Conservation (phyloP, 1,284 basidiomycete genomes). For the Irpex lacteus region DNA sequence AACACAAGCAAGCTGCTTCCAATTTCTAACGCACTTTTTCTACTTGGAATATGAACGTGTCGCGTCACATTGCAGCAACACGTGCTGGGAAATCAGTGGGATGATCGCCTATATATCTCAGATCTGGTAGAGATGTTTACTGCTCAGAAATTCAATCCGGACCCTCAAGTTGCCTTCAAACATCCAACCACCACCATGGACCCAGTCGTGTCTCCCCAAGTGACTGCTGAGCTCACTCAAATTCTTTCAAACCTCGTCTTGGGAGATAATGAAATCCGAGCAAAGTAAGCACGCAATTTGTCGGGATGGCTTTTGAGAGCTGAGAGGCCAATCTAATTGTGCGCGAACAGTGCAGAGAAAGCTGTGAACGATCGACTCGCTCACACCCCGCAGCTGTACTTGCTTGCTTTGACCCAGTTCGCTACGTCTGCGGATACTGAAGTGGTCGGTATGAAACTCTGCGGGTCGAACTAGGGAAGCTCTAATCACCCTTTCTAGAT, state of each 20-base stretch:
- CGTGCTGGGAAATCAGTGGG: neutral
- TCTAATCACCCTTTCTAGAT: constrained; percentile 42
- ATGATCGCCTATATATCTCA: constrained; percentile 2
- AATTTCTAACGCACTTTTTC: neutral
- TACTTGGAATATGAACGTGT: neutral
- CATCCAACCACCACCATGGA: constrained; percentile 32
- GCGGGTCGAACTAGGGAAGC: neutral
- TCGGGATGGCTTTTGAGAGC: too few species aligned
- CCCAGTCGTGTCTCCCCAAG: constrained; percentile 54
- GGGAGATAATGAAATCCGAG: constrained; percentile 75
- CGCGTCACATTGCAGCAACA: neutral
- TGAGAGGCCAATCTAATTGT: neutral
- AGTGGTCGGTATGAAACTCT: constrained; percentile 46
- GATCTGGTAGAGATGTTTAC: neutral
- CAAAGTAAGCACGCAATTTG: constrained; percentile 42
- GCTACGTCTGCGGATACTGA: constrained; percentile 70
- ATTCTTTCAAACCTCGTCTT: constrained; percentile 79
- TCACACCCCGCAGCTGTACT: constrained; percentile 72
- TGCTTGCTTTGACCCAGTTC: constrained; percentile 74
- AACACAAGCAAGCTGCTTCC: neutral
- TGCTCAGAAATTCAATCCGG: neutral
- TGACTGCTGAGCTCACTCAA: constrained; percentile 71
- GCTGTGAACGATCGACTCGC: constrained; percentile 74
- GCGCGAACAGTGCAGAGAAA: constrained; percentile 59
- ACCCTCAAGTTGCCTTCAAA: neutral